A percentile compares a stretch with the other conserved stretches of the same genome.
These are phyloP conservation scores for Phylloporus arenicola DNA, from an alignment of 768 basidiomycete species.

Conservation along the genomic window DNA sequence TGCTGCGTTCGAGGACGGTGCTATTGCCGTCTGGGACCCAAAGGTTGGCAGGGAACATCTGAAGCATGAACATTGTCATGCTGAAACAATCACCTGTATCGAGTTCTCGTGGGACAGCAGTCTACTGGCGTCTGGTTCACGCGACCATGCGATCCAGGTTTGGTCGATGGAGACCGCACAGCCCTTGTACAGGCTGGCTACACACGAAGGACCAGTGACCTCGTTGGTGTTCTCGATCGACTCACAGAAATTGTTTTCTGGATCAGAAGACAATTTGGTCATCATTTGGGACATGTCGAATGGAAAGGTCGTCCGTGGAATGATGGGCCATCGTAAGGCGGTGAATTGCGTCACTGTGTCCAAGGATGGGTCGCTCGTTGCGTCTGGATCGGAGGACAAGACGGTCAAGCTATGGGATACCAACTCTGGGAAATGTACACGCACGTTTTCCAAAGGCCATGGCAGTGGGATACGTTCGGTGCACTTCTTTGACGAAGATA, in stretches of 20 bases:
- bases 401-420: conserved; percentile 22
- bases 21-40: conserved; percentile 13
- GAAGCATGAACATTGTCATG: conserved; percentile 3
- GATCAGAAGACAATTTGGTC: conserved; percentile 19
- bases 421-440: conserved; percentile 10
- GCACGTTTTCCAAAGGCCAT: conserved; percentile 13
- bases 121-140: conserved; percentile 9
- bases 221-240: conserved; percentile 20
- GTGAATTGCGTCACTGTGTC: conserved; percentile 1
- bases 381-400: conserved; percentile 23
- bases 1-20: conserved; percentile 5
- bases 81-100: conserved; percentile 6
- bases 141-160: conserved; percentile 10
- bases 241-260: conserved; percentile 17
- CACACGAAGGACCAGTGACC: conserved; percentile 17
- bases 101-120: conserved; percentile 7
- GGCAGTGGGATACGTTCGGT: conserved; percentile 9
- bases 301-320: conserved; percentile 10
- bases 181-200: conserved; percentile 5
- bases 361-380: conserved; percentile 3
- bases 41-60: conserved; percentile 8
- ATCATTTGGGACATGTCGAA: conserved; percentile 20
- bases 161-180: conserved; percentile 20
- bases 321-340: conserved; percentile 15
- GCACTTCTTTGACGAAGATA: conserved; percentile 11